Evolutionary conservation across 768 basidiomycete species (phyloP).

Genomic region (Asterophora parasitica): DNA sequence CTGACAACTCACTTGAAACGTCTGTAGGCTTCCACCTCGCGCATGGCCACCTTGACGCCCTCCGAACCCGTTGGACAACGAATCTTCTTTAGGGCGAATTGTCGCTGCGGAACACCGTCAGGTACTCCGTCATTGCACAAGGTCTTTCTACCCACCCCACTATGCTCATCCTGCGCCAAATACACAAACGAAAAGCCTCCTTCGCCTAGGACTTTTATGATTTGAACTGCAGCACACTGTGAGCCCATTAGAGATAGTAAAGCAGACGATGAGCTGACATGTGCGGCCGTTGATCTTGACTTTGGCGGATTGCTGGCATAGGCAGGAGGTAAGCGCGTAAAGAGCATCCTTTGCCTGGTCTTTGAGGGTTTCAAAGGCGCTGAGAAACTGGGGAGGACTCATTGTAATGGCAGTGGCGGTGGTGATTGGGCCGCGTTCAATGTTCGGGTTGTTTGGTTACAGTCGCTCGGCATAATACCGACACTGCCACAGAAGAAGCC

Average conservation of each 20-base stretch:
- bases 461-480: neutral
- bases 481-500: constrained; percentile 9
- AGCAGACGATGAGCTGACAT: constrained; percentile 50
- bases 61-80: constrained; percentile 86
- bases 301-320: constrained; percentile 77
- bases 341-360: constrained; percentile 80
- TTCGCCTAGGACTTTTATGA: constrained; percentile 90
- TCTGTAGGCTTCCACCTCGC: constrained; percentile 89
- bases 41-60: constrained; percentile 84
- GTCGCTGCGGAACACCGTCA: constrained; percentile 44
- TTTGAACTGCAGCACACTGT: constrained; percentile 56
- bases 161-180: constrained; percentile 79
- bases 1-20: constrained; percentile 75
- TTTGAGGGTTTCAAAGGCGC: constrained; percentile 51
- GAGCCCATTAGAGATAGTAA: constrained; percentile 7
- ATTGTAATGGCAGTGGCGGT: constrained; percentile 2
- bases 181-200: constrained; percentile 95
- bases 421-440: no score
- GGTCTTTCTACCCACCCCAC: constrained; percentile 52
- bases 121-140: neutral
- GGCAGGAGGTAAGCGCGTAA: constrained; percentile 75
- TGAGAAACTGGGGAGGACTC: constrained; percentile 36
- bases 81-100: constrained; percentile 97
- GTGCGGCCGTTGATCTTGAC: constrained; percentile 96
- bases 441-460: constrained; percentile 8